Evolutionary conservation across 129 eudicot genomes (phyloP), one percentile per base, ranked within the genome.

Genomic region (Lactuca saligna): DNA sequence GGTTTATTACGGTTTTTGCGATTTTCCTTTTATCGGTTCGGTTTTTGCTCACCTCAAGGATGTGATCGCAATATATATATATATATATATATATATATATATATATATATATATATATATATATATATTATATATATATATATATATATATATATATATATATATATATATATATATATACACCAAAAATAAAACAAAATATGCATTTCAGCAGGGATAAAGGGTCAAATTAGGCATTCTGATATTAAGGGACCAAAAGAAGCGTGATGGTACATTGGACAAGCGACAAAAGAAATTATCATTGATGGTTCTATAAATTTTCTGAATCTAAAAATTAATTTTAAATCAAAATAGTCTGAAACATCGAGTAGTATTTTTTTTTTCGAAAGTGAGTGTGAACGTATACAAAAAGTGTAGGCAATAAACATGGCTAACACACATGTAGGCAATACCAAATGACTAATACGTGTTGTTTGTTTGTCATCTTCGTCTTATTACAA

Each of bases 361-460:
- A 20, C 25, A 38, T 41, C 12, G 15, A 11, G 12, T 8, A n/a
- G 12, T 8, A n/a, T 35, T 61, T 58, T 68, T 20, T 20, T 2
- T 61, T 38, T 32, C 13, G 11, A 49, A 53, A 29, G 38, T 59
- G 49, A 25, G 65, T 76, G 80, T 76, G 75, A 76, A 76, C 61
- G 63, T 7, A 16, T 61, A 17, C 32, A 44, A 54, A 69, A 50
- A 61, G 70, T 60, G 80, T 76, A 69, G 75, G 70, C 75, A 55
- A 13, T 68, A 61, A 76, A 76, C 70, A 42, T 68, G 75, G 80
- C 57, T 68, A 68, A 50, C 25, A 76, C 80, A 76, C 49, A 76
- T 50, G 29, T 68, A 61, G 80, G 68, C 80, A 61, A 76, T 69
- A 76, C 70, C 70, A 53, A 68, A 56, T 69, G 70, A 61, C 64